Base-by-base conservation (phyloP, 2,329 filamentous ascomycete species). In the Cytospora paraplurivora region DNA sequence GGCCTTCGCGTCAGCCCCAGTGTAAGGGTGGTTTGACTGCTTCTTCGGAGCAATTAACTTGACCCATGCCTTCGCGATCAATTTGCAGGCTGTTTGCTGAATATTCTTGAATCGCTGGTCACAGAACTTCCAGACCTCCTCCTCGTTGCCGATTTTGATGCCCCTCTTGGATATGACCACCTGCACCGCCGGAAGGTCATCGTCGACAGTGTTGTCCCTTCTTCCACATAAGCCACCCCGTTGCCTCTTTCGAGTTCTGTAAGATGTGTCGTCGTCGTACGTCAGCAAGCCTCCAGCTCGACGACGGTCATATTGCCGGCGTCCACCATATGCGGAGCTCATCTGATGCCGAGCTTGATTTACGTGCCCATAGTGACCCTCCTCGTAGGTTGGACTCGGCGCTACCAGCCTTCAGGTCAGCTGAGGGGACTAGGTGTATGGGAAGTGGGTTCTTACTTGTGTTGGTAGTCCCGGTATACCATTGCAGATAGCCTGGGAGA, bases 31-130 rank as follows among this genome's bases (percentile, higher is more conserved):
- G 19, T 85, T 88, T 0, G 88, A 88, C 73, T 92, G 89, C 74
- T 93, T 93, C 75, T 90, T 91, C 0, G 90, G 90, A 69, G 90
- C 88, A 1, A 92, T 85, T 1, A 85, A 81, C 71, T 91, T 91
- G 64, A 93, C 87, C 85, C 89, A 92, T 12, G 85, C 87, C 72
- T 92, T 93, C 38, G 86, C 86, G 59, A 92, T 87, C 33, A 87
- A 77, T 74, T 92, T 92, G 76, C 88, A 89, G 7, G 87, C 84
- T 1, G 85, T 83, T 69, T 93, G 90, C 69, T 92, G 89, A 68
- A 89, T 84, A 63, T 84, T 83, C 67, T 84, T 85, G 71, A 92
- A 86, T 0, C 85, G 78, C 49, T 82, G 79, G 55, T 83, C 79
- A 67, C 90, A 89, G 67, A 88, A 88, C 10, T 78, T 78, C 76